These are phyloP conservation scores for Paraglomus occultum DNA, from an alignment of 192 early-diverging fungal genomes.

Conservation along the genomic window DNA sequence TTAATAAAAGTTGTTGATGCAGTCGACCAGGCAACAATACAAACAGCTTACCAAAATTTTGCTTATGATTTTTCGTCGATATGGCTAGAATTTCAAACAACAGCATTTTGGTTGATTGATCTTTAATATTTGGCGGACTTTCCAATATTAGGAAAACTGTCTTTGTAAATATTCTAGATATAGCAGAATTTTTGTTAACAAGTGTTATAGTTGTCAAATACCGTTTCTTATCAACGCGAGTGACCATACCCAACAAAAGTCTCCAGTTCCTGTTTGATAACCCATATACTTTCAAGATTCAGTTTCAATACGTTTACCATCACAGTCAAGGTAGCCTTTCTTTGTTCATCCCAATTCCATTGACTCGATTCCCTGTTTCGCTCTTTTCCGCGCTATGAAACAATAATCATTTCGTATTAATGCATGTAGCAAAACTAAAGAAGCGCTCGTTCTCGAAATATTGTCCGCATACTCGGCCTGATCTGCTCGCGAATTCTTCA, in stretches of 20 bases:
- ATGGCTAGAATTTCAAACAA: slow-evolving; percentile 72
- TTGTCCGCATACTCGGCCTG: not conserved
- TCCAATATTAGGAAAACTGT: slow-evolving; percentile 80
- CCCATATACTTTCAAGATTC: slow-evolving; percentile 70
- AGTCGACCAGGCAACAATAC: not conserved
- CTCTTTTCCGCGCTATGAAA: not conserved
- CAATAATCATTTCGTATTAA: not conserved
- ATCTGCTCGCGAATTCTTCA: not conserved
- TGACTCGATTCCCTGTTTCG: slow-evolving; percentile 24
- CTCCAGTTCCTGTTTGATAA: slow-evolving; percentile 66
- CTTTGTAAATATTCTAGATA: slow-evolving; percentile 65
- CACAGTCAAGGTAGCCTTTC: slow-evolving; percentile 54
- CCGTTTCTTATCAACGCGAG: no score
- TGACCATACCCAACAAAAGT: slow-evolving; percentile 54
- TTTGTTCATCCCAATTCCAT: slow-evolving; percentile 64
- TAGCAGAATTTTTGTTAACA: not conserved
- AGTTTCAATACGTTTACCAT: slow-evolving; percentile 52
- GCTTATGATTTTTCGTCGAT: slow-evolving; percentile 77
- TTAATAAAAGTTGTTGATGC: not conserved
- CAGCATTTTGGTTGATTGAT: slow-evolving; percentile 50
- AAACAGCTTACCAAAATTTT: slow-evolving; percentile 58
- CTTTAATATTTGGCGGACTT: slow-evolving; percentile 67
- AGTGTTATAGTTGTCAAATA: not conserved
- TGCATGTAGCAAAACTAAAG: not conserved
- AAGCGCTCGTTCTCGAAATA: not conserved